phyloP scores from a whole-genome alignment of 2,329 filamentous ascomycete genomes.

The Fusarium humuli region DNA sequence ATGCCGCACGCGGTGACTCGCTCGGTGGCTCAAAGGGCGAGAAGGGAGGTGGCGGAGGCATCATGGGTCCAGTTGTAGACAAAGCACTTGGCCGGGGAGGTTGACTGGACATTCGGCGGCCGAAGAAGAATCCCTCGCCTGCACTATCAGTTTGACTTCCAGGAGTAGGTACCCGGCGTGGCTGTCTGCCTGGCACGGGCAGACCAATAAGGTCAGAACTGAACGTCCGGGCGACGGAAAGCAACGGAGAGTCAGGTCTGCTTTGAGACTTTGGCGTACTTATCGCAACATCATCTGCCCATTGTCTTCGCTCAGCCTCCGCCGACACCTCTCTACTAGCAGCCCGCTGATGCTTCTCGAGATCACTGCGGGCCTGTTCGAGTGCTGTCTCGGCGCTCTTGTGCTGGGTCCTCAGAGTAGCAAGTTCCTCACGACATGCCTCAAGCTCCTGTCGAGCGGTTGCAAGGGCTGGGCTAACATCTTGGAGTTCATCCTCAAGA shows the following conservation, averaged over 20 bases:
- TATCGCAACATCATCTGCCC: slow-evolving; percentile 63
- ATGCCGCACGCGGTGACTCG: slow-evolving; percentile 53
- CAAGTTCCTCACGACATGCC: slow-evolving; percentile 68
- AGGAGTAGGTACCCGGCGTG: slow-evolving; percentile 54
- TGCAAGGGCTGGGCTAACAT: slow-evolving; percentile 71
- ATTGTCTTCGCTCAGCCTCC: slow-evolving; percentile 59
- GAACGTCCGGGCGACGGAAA: slow-evolving; percentile 64
- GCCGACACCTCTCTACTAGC: slow-evolving; percentile 49
- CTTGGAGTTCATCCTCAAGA: slow-evolving; percentile 86
- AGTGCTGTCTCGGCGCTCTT: slow-evolving; percentile 75
- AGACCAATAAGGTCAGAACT: slow-evolving; percentile 66
- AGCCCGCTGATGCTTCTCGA: slow-evolving; percentile 61
- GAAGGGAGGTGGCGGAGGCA: slow-evolving; percentile 55
- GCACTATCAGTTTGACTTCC: slow-evolving; percentile 61
- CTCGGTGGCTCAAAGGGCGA: slow-evolving; percentile 58
- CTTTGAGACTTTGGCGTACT: slow-evolving; percentile 60
- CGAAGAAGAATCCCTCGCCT: slow-evolving; percentile 54
- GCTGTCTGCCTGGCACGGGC: slow-evolving; percentile 52
- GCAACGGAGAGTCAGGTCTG: slow-evolving; percentile 65
- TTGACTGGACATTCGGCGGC: slow-evolving; percentile 64
- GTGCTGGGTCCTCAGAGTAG: slow-evolving; percentile 72
- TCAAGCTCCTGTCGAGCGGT: slow-evolving; percentile 72
- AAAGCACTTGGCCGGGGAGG: slow-evolving; percentile 58
- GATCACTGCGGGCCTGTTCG: slow-evolving; percentile 62
- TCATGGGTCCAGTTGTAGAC: slow-evolving; percentile 53